A percentile compares a stretch with the other conserved stretches of the same genome.
Evolutionary conservation across 1,284 basidiomycete genomes (phyloP).

Genomic region (Baeospora myosura): DNA sequence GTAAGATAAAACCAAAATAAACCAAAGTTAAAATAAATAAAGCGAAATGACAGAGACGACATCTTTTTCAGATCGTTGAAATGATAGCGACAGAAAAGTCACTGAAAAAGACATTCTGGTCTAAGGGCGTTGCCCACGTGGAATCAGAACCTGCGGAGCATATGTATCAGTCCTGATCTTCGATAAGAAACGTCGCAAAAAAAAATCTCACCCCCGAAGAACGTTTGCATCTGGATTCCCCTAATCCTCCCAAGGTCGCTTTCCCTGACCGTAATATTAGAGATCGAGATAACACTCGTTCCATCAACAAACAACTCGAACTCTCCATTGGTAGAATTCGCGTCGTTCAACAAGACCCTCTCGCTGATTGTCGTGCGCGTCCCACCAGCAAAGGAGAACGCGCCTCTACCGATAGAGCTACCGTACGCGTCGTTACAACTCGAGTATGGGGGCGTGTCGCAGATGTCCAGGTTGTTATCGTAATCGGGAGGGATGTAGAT

Average conservation of each 20-base stretch:
- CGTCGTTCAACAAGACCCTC: conserved; percentile 55
- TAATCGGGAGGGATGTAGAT: conserved; percentile 34
- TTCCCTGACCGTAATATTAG: conserved; percentile 42
- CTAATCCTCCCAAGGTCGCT: conserved; percentile 38
- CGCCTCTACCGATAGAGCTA: conserved; percentile 63
- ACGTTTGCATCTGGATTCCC: conserved; percentile 62
- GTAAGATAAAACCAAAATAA: no score
- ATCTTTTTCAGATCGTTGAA: conserved; percentile 1
- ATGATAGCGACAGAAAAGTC: conserved; percentile 57
- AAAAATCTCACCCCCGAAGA: conserved; percentile 48
- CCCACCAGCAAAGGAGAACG: conserved; percentile 56
- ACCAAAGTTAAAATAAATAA: no score
- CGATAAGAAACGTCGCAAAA: conserved; percentile 1
- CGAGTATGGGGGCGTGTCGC: conserved; percentile 44
- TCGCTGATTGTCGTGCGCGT: conserved; percentile 54
- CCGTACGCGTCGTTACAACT: conserved; percentile 62
- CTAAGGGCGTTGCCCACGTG: conserved; percentile 47
- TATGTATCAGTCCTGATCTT: conserved; percentile 2
- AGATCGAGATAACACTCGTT: conserved; percentile 45
- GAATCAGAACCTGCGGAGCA: conserved; percentile 30
- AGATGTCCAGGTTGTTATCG: conserved; percentile 43
- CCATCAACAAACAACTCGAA: conserved; percentile 54
- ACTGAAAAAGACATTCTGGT: conserved; percentile 53
- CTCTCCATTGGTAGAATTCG: conserved; percentile 49
- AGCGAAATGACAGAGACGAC: no score